Base-by-base conservation (phyloP, 768 basidiomycete genomes). In the Dacryopinax primogenitus region DNA sequence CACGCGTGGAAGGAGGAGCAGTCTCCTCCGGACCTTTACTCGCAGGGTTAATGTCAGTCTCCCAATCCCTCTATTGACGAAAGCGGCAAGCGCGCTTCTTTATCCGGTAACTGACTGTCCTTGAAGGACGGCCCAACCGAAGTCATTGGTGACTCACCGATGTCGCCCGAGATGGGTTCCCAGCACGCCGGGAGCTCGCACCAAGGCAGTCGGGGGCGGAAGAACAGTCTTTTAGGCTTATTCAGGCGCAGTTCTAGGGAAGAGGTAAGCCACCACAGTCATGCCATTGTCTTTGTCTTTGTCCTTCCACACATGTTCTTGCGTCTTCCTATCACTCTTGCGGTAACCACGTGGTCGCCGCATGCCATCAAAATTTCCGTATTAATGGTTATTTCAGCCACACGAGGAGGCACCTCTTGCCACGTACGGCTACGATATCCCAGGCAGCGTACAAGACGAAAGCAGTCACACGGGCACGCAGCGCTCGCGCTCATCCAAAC, bases 391-490 rank as follows among this genome's bases (percentile, higher is more conserved):
- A 26, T 9, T 11, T 58, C 26, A 58, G 51, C 51, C 3, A 30
- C 26, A 7, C 15, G 51, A 58, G 51, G 51, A 58, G 32, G 13
- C 26, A 15, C 51, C 23, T 11, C 37, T n/a, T 39, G 37, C n/a
- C 37, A n/a, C n/a, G n/a, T 39, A 39, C 30, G 51, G 26, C 15
- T 26, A 30, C 13, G 23, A 58, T 32, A 26, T 30, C n/a, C n/a
- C n/a, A n/a, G n/a, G n/a, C n/a, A n/a, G n/a, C 32, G 51, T 58
- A 9, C 51, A 58, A 30, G 51, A 58, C 51, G 51, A 58, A 32
- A 30, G 51, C 13, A 58, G 51, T 30, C 51, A 30, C 26, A 58
- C 51, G 26, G 51, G 51, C 30, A 58, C 51, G 12, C 51, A 58
- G 51, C 23, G 51, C 4, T 58, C 51, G 7, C 51, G 51, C 26